A percentile compares a stretch with the other conserved stretches of the same genome.
phyloP scores from a whole-genome alignment of 371 early-diverging fungal genomes.

The Paraphysoderma sedebokerense region DNA sequence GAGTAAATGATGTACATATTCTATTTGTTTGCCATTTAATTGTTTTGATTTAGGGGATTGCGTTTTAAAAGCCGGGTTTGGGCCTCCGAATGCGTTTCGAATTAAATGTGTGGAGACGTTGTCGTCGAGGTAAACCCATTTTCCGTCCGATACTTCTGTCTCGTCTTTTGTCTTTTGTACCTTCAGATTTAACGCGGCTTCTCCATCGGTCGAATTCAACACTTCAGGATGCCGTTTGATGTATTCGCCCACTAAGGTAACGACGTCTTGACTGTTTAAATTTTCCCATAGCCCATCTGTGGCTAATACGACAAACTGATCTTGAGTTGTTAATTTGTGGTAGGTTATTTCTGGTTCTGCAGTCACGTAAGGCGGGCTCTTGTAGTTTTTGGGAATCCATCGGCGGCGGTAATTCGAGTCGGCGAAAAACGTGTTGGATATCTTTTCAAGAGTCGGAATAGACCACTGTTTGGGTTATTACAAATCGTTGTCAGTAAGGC shows the following conservation, averaged over 20 bases:
- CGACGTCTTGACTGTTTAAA: conserved; percentile 49
- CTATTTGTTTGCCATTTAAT: too few species aligned
- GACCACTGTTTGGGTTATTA: background rate
- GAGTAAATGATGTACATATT: conserved; percentile 18
- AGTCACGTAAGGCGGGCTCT: conserved; percentile 84
- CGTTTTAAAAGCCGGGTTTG: too few species aligned
- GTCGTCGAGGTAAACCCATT: conserved; percentile 17
- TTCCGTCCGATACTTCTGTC: background rate
- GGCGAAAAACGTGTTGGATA: conserved; percentile 1
- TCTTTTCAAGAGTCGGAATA: background rate
- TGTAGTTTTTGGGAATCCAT: conserved; percentile 41
- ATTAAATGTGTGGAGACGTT: conserved; percentile 80
- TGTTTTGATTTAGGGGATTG: too few species aligned
- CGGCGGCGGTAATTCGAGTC: conserved; percentile 16
- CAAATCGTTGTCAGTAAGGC: background rate
- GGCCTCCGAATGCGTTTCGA: conserved; percentile 52
- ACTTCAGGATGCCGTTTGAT: too few species aligned
- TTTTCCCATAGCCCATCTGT: conserved; percentile 91
- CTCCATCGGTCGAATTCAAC: too few species aligned
- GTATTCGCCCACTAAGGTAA: conserved; percentile 31
- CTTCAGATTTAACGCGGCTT: too few species aligned
- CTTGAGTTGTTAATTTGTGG: conserved; percentile 16
- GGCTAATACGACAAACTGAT: conserved; percentile 71
- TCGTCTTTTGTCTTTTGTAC: background rate
- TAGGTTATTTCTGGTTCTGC: conserved; percentile 63